phyloP scores from a whole-genome alignment of 2,329 filamentous ascomycete species.

The Aureobasidium melanogenum region DNA sequence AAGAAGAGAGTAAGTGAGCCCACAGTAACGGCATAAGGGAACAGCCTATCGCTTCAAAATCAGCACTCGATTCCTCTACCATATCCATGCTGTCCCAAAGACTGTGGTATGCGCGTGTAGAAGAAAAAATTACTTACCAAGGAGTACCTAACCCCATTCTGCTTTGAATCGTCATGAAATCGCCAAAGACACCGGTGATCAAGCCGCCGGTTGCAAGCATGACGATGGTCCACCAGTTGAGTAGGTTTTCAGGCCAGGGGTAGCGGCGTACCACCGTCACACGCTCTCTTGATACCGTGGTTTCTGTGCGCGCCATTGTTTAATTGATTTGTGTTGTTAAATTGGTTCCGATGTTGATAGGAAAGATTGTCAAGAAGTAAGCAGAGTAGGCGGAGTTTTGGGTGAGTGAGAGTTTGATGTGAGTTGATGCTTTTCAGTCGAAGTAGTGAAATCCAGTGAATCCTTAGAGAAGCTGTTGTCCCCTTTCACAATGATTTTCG shows the following conservation, averaged over 20 bases:
- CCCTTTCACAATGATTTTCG: background rate
- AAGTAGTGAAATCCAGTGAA: background rate
- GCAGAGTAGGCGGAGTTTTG: background rate
- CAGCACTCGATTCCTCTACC: background rate
- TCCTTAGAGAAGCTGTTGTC: background rate
- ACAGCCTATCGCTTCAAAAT: conserved; percentile 40
- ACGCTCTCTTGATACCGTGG: background rate
- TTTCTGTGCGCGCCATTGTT: conserved; percentile 10
- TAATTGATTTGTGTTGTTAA: background rate
- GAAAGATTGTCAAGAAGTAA: background rate
- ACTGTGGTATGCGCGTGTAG: too few species aligned
- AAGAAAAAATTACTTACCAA: conserved; percentile 39
- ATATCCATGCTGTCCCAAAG: too few species aligned
- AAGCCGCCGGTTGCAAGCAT: conserved; percentile 50
- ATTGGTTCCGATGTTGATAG: background rate
- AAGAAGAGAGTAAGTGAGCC: conserved; percentile 49
- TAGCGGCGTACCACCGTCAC: conserved; percentile 28
- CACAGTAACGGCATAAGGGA: conserved; percentile 54
- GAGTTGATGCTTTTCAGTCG: background rate
- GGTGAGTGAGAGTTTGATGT: background rate
- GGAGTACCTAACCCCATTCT: conserved; percentile 48
- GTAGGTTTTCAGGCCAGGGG: conserved; percentile 56
- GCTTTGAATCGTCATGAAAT: conserved; percentile 51
- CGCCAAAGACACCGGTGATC: conserved; percentile 51
- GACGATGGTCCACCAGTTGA: conserved; percentile 57